These are phyloP conservation scores for Helminthosporium solani DNA, from an alignment of 2,329 filamentous ascomycete genomes.

Conservation along the genomic window DNA sequence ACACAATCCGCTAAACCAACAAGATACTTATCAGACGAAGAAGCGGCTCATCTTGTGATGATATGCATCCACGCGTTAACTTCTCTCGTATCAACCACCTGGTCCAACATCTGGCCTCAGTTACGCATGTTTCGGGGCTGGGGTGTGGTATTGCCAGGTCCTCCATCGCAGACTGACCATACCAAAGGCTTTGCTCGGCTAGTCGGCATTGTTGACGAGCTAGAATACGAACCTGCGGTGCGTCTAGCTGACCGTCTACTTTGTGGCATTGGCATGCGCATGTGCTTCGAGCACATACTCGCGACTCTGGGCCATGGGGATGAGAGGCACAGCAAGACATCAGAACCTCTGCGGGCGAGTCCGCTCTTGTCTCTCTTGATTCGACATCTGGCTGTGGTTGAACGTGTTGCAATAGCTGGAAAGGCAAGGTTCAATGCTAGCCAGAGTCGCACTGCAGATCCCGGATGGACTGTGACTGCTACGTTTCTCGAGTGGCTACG, in stretches of 20 bases:
- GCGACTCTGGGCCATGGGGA: slow-evolving; percentile 22
- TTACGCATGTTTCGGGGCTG: slow-evolving; percentile 42
- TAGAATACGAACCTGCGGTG: slow-evolving; percentile 55
- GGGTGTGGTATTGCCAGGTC: slow-evolving; percentile 36
- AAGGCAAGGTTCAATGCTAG: slow-evolving; percentile 21
- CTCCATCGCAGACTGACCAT: slow-evolving; percentile 12
- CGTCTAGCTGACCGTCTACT: slow-evolving; percentile 53
- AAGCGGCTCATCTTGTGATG: slow-evolving; percentile 45
- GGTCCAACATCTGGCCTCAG: slow-evolving; percentile 34
- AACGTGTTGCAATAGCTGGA: slow-evolving; percentile 21
- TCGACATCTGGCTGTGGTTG: slow-evolving; percentile 26
- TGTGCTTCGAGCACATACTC: slow-evolving; percentile 52
- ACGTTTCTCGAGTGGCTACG: slow-evolving; percentile 67
- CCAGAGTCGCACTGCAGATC: slow-evolving; percentile 22
- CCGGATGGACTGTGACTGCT: slow-evolving; percentile 39
- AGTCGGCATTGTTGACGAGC: slow-evolving; percentile 42
- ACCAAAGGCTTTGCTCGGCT: slow-evolving; percentile 28
- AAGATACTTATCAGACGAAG: slow-evolving; percentile 32
- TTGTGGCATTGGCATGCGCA: slow-evolving; percentile 51
- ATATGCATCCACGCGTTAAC: slow-evolving; percentile 45
- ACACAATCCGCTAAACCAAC: background rate
- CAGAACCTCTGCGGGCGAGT: background rate
- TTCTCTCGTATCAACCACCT: slow-evolving; percentile 32
- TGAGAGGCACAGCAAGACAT: background rate
- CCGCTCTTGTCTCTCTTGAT: slow-evolving; percentile 22